Base-by-base conservation (phyloP, 345 rosid genomes). In the Lepidium africanum region DNA sequence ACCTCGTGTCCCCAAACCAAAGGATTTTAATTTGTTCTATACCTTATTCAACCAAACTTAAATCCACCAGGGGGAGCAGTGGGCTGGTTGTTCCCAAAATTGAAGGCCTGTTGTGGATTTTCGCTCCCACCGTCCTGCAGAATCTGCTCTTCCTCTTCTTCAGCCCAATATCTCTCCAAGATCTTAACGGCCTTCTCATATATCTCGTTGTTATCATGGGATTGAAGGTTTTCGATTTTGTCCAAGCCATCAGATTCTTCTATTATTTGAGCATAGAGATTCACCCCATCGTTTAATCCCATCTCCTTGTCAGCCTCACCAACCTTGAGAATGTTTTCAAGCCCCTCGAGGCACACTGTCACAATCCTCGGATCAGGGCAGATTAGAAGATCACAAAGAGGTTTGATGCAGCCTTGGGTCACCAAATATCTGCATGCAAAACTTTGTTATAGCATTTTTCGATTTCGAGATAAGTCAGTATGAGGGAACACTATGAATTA, bases 281-380 rank as follows among this genome's bases (percentile, higher is more conserved):
- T 87, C 36, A 90, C 69, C 46, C 86, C 81, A 21, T 49, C 74
- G 13, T 81, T 84, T 75, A 77, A 45, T 65, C 94, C 91, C 81
- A 70, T 69, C 38, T 87, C 90, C 77, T 82, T 87, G 76, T 87
- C 91, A 19, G 88, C 85, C 77, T 90, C 96, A 45, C 96, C 88
- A 32, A 82, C 85, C 84, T 87, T 90, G 73, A 90, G 83, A 56
- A 89, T 83, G 82, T 87, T 89, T 70, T 89, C 92, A 6, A 89
- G 85, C 21, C 92, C 96, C 69, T 89, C 96, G 0, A 89, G 87
- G 82, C 96, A 87, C 54, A 90, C 96, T 1, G 91, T 87, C 75
- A 87, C 94, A 8, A 90, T 84, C 69, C 91, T 83, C 3, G 96
- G 94, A 52, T 90, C 94, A 0, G 94, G 94, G 53, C 96, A 82